A percentile compares a stretch with the other conserved stretches of the same genome.
These are phyloP conservation scores for Fraxinus excelsior DNA, from an alignment of 257 asterid genomes.

Conservation along the genomic window DNA sequence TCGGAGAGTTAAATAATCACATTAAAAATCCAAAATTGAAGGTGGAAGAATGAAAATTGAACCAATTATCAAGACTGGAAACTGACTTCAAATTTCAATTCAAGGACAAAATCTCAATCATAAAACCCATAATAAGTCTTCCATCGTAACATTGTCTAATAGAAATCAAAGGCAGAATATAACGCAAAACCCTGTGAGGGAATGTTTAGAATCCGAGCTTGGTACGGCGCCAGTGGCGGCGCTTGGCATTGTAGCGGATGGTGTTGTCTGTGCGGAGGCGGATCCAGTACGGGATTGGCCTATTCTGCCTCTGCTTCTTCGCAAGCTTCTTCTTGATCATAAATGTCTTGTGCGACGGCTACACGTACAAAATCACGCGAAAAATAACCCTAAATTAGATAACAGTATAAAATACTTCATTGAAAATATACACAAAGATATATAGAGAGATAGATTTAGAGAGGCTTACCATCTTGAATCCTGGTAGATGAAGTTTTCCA, in stretches of 20 bases:
- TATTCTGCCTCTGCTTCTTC: conserved; percentile 90
- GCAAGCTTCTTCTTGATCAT: conserved; percentile 87
- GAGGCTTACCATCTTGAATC: conserved; percentile 31
- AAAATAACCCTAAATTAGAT: background rate
- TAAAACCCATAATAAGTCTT: conserved; percentile 6
- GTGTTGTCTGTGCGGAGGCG: conserved; percentile 84
- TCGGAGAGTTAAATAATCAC: background rate
- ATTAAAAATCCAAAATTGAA: background rate
- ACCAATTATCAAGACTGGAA: background rate
- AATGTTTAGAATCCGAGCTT: conserved; percentile 73
- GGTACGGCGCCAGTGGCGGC: conserved; percentile 97
- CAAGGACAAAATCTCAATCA: conserved; percentile 9
- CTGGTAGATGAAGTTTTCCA: conserved; percentile 16
- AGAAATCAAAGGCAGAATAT: conserved; percentile 19
- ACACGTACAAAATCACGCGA: conserved; percentile 20
- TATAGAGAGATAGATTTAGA: background rate
- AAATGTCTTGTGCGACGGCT: conserved; percentile 89
- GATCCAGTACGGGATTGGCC: conserved; percentile 89
- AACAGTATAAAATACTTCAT: background rate
- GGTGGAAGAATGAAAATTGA: background rate
- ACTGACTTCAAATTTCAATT: conserved; percentile 12
- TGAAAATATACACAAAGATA: background rate
- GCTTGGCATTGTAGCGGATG: conserved; percentile 91
- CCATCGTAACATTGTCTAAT: conserved; percentile 14
- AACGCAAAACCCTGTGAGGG: background rate